These are phyloP conservation scores for Paramecium pentaurelia DNA, from an alignment of 73 alveolate genomes.

Conservation along the genomic window DNA sequence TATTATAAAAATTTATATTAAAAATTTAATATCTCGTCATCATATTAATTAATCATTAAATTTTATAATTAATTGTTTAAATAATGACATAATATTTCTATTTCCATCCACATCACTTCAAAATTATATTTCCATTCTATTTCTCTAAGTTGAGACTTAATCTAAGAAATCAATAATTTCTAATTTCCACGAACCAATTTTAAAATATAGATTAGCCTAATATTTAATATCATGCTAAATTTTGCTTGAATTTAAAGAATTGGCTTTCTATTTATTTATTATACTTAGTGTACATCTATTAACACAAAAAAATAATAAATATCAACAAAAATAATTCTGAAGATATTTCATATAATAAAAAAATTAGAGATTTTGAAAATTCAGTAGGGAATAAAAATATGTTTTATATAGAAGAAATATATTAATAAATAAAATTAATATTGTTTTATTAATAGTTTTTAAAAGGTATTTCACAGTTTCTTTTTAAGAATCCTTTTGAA, in stretches of 20 bases:
- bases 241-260: background rate
- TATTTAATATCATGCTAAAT: background rate
- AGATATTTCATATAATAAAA: background rate
- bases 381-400: background rate
- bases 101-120: background rate
- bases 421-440: background rate
- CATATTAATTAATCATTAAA: background rate
- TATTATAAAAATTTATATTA: constrained; percentile 5
- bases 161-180: background rate
- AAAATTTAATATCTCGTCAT: background rate
- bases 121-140: background rate
- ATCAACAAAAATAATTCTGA: background rate
- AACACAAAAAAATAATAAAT: too few relatives aligned
- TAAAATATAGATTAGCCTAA: background rate
- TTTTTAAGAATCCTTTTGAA: too few relatives aligned
- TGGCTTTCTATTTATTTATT: background rate
- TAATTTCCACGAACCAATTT: background rate
- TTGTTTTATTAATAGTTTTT: too few relatives aligned
- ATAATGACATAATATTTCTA: background rate
- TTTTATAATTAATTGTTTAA: background rate
- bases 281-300: too few relatives aligned
- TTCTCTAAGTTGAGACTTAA: background rate
- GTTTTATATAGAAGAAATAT: background rate
- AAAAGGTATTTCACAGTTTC: too few relatives aligned
- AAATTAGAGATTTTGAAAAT: background rate